Evolutionary conservation across 2,329 filamentous ascomycete genomes (phyloP).

Genomic region (Hypomyces rosellus): DNA sequence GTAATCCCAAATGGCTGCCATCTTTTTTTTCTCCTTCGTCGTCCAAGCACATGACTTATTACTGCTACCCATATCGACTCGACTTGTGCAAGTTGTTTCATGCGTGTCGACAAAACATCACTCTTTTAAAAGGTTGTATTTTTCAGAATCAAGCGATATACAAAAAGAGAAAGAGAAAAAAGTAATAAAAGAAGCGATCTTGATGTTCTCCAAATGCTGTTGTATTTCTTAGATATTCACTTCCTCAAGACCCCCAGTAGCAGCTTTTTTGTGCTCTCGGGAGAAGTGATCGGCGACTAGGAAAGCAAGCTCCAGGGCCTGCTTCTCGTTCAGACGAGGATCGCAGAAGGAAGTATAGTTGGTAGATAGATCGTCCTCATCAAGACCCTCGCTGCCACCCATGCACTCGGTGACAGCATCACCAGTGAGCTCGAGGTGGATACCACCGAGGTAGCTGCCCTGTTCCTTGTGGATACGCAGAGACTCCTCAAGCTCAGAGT

Average conservation of each 20-base stretch:
- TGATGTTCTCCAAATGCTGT: neutral
- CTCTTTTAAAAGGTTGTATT: no score
- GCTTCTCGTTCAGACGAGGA: constrained; percentile 92
- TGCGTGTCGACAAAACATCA: no score
- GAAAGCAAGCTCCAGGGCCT: constrained; percentile 91
- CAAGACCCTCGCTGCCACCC: constrained; percentile 79
- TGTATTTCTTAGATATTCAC: neutral
- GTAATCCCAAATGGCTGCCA: no score
- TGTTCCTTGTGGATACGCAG: constrained; percentile 77
- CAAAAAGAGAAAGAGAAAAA: no score
- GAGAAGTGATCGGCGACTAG: constrained; percentile 77
- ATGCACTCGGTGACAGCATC: constrained; percentile 96
- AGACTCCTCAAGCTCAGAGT: constrained; percentile 77
- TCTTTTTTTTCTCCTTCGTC: no score
- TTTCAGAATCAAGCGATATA: no score
- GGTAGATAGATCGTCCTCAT: constrained; percentile 78
- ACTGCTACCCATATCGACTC: no score
- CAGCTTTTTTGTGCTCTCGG: constrained; percentile 23
- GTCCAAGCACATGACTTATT: no score
- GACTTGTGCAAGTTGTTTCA: no score
- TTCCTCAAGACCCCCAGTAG: neutral
- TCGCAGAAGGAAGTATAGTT: constrained; percentile 98
- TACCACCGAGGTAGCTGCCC: constrained; percentile 81
- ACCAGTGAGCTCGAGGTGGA: constrained; percentile 91
- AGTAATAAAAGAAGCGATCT: no score